Evolutionary conservation across 495 filamentous ascomycete genomes (phyloP).

Genomic region (Aspergillus ostianus): DNA sequence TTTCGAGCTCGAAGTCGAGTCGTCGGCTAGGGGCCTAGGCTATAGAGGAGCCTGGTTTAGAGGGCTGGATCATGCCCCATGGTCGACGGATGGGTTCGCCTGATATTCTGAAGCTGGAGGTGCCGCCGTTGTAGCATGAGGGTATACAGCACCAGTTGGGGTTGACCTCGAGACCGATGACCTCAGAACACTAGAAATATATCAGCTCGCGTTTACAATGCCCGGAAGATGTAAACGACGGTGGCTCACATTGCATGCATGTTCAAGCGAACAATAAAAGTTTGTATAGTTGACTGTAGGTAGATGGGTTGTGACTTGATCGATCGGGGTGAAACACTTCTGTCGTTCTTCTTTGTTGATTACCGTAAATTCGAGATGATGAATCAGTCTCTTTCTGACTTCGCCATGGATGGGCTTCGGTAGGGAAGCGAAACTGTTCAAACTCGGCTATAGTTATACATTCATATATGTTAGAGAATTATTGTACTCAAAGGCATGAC

Average conservation of each 20-base stretch:
- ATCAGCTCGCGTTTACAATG: neutral
- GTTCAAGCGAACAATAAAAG: conserved; percentile 58
- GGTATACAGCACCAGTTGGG: conserved; percentile 18
- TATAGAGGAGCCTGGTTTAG: conserved; percentile 32
- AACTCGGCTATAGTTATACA: conserved; percentile 40
- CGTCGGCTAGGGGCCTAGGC: conserved; percentile 53
- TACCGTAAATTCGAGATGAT: conserved; percentile 53
- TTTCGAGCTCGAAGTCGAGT: conserved; percentile 78
- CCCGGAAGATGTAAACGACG: neutral
- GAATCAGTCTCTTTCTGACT: conserved; percentile 47
- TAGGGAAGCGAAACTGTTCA: conserved; percentile 72
- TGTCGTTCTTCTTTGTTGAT: conserved; percentile 38
- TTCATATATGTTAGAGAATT: neutral
- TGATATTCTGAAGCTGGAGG: conserved; percentile 66
- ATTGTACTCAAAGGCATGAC: conserved; percentile 12
- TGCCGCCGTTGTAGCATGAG: conserved; percentile 73
- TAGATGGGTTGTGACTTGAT: conserved; percentile 60
- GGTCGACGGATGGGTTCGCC: conserved; percentile 65
- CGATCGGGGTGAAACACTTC: conserved; percentile 49
- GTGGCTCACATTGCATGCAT: conserved; percentile 22
- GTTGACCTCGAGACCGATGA: neutral
- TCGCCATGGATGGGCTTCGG: conserved; percentile 57
- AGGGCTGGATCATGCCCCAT: conserved; percentile 39
- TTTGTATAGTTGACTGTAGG: conserved; percentile 85
- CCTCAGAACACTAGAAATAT: conserved; percentile 10